These are phyloP conservation scores for Scedosporium aurantiacum DNA, from an alignment of 2,329 filamentous ascomycete genomes.

Conservation along the genomic window DNA sequence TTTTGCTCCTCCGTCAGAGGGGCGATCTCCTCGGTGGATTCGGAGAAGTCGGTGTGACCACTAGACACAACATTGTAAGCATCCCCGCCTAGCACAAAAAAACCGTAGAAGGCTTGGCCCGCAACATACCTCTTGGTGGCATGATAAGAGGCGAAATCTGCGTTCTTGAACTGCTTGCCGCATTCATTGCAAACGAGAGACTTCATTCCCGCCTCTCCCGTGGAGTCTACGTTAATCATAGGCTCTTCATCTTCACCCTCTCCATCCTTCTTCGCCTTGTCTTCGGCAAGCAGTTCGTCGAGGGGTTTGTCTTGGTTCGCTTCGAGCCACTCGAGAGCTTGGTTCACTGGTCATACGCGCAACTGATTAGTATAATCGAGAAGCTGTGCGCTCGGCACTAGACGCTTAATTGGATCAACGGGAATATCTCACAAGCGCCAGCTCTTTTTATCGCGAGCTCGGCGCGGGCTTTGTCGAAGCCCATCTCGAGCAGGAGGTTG, in stretches of 20 bases:
- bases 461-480: constrained; percentile 73
- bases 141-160: constrained; percentile 77
- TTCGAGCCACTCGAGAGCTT: constrained; percentile 76
- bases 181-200: constrained; percentile 93
- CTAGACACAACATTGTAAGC: constrained; percentile 24
- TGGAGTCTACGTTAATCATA: constrained; percentile 54
- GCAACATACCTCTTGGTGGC: constrained; percentile 64
- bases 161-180: constrained; percentile 76
- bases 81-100: neutral
- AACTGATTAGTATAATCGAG: too few species aligned
- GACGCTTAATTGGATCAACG: neutral
- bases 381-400: too few species aligned
- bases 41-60: constrained; percentile 80
- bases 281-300: constrained; percentile 57
- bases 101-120: too few species aligned
- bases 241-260: constrained; percentile 39
- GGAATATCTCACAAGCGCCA: constrained; percentile 53
- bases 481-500: constrained; percentile 55
- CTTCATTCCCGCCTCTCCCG: constrained; percentile 54
- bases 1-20: constrained; percentile 90
- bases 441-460: constrained; percentile 75
- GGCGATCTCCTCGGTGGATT: constrained; percentile 86
- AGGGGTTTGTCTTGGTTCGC: constrained; percentile 78
- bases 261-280: constrained; percentile 26
- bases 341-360: neutral